Evolutionary conservation across 208 protist genomes (phyloP).

Genomic region (Leptomonas seymouri): DNA sequence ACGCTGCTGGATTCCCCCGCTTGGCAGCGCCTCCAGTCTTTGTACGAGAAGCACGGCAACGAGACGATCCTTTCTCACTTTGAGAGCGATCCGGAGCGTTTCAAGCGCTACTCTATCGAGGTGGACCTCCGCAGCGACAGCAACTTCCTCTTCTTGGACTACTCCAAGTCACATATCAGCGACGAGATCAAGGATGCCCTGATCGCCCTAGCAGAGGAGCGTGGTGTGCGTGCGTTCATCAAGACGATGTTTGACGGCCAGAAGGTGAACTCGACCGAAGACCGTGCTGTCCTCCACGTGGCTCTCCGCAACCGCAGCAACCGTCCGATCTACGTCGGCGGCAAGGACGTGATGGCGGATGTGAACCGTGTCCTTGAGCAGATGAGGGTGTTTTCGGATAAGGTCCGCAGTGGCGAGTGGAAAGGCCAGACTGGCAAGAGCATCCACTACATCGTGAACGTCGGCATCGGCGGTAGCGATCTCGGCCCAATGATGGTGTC

Average conservation of each 20-base stretch:
- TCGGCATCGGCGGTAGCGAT: conserved; percentile 98
- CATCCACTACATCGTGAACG: conserved; percentile 97
- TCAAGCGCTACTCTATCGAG: conserved; percentile 68
- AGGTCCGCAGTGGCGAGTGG: conserved; percentile 91
- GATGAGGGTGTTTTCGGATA: conserved; percentile 91
- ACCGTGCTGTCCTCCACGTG: conserved; percentile 94
- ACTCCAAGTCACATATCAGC: conserved; percentile 96
- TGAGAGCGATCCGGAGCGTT: conserved; percentile 63
- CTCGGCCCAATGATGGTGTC: conserved; percentile 95
- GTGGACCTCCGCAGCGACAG: conserved; percentile 60
- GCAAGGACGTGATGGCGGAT: conserved; percentile 94
- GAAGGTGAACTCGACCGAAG: conserved; percentile 97
- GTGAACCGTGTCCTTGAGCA: conserved; percentile 94
- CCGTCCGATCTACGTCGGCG: conserved; percentile 91
- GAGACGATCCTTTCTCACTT: conserved; percentile 73
- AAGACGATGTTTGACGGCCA: conserved; percentile 94
- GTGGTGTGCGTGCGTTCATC: conserved; percentile 70
- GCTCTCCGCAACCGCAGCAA: conserved; percentile 95
- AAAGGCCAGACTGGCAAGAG: conserved; percentile 94
- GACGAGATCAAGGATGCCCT: conserved; percentile 93
- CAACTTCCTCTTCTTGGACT: conserved; percentile 95
- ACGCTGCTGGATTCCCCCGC: conserved; percentile 45
- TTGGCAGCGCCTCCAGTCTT: conserved; percentile 62
- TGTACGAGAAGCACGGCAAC: conserved; percentile 73
- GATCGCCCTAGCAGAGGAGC: conserved; percentile 78